Percentiles rank a stretch among this genome's conserved stretches.
These are phyloP conservation scores for Cladobotryum mycophilum DNA, from an alignment of 2,329 filamentous ascomycete genomes.

Conservation along the genomic window DNA sequence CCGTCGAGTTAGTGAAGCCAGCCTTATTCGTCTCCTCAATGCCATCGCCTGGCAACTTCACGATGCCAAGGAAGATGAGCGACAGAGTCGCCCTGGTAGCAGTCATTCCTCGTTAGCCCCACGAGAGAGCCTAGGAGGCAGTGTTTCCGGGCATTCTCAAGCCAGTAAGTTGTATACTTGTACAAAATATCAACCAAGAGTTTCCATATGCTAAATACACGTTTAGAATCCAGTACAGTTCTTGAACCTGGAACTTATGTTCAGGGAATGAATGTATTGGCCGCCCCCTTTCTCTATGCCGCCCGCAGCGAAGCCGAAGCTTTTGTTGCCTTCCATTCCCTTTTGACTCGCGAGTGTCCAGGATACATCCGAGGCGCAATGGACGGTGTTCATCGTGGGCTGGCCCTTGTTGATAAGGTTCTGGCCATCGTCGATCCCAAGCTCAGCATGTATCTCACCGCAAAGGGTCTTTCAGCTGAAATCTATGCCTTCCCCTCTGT, in stretches of 20 bases:
- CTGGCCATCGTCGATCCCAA: constrained; percentile 87
- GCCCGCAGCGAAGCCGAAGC: constrained; percentile 92
- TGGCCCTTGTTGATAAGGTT: constrained; percentile 87
- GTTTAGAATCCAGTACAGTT: constrained; percentile 52
- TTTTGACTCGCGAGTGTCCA: constrained; percentile 82
- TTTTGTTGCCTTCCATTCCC: constrained; percentile 81
- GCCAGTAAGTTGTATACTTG: constrained; percentile 31
- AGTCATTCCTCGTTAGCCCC: constrained; percentile 28
- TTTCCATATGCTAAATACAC: constrained; percentile 17
- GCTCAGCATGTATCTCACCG: constrained; percentile 74
- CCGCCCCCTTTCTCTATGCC: constrained; percentile 90
- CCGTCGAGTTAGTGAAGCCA: constrained; percentile 89
- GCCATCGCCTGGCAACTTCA: constrained; percentile 91
- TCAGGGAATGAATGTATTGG: constrained; percentile 97
- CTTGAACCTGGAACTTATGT: constrained; percentile 81
- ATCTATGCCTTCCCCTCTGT: constrained; percentile 97
- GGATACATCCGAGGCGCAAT: constrained; percentile 93
- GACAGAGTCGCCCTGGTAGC: constrained; percentile 34
- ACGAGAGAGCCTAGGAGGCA: constrained; percentile 27
- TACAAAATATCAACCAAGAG: not conserved
- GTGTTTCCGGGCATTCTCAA: constrained; percentile 32
- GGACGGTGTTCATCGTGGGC: constrained; percentile 91
- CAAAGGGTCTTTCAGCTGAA: constrained; percentile 83
- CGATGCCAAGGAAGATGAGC: constrained; percentile 58
- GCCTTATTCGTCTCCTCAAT: constrained; percentile 87